A percentile compares a stretch with the other conserved stretches of the same genome.
These are phyloP conservation scores for Mycena amicta DNA, from an alignment of 768 basidiomycete species.

Conservation along the genomic window DNA sequence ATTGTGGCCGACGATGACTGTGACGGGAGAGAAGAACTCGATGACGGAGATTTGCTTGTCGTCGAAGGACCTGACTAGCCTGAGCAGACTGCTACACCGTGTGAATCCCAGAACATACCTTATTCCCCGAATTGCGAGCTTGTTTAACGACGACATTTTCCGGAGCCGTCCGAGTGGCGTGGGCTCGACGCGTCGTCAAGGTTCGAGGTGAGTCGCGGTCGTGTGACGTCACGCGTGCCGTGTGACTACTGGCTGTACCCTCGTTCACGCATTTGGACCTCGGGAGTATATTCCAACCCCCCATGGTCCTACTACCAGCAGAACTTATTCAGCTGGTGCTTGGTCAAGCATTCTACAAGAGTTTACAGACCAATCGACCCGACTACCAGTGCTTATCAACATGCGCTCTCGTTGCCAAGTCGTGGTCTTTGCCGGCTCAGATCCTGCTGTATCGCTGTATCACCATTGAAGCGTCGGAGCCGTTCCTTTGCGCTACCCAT, in stretches of 20 bases:
- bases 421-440: slow-evolving; percentile 23
- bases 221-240: neutral
- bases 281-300: too few species aligned
- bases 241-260: too few species aligned
- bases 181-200: neutral
- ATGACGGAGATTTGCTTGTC: slow-evolving; percentile 92
- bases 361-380: slow-evolving; percentile 5
- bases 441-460: slow-evolving; percentile 19
- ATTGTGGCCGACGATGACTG: slow-evolving; percentile 98
- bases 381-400: slow-evolving; percentile 19
- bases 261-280: too few species aligned
- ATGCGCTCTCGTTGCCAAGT: slow-evolving; percentile 17
- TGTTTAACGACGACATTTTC: slow-evolving; percentile 54
- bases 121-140: slow-evolving; percentile 92
- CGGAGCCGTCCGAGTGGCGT: neutral
- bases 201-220: neutral
- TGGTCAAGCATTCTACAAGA: slow-evolving; percentile 18
- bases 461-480: neutral
- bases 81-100: too few species aligned
- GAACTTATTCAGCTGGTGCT: slow-evolving; percentile 18
- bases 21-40: slow-evolving; percentile 96
- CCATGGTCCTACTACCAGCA: slow-evolving; percentile 3
- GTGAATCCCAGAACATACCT: too few species aligned
- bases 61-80: slow-evolving; percentile 58
- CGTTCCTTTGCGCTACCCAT: slow-evolving; percentile 5